Conservation (phyloP, 2,329 filamentous ascomycete species). For the Emergomyces orientalis region DNA sequence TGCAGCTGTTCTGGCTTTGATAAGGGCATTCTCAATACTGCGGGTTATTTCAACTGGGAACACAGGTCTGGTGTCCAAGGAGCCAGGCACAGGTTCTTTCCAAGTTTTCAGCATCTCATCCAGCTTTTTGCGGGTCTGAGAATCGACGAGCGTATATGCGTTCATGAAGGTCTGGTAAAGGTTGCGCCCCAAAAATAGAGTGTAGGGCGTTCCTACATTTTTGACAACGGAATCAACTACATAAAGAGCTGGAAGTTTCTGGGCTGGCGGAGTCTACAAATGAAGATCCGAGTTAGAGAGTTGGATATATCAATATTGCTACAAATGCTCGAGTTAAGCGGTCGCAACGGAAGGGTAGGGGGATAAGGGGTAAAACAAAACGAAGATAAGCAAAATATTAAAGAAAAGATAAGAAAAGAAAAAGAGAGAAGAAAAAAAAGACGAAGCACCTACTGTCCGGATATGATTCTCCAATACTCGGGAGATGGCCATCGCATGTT, state of each 20-base stretch:
- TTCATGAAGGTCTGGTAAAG: conserved; percentile 95
- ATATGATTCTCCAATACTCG: conserved; percentile 88
- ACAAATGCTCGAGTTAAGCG: conserved; percentile 1
- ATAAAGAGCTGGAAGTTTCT: conserved; percentile 92
- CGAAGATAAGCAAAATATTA: conserved; percentile 2
- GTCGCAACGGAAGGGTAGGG: not conserved
- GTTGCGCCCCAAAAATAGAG: conserved; percentile 83
- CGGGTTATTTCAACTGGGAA: conserved; percentile 79
- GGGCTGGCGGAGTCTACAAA: conserved; percentile 68
- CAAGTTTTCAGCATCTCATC: conserved; percentile 97
- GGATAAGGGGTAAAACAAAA: conserved; percentile 15
- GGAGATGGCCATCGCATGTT: conserved; percentile 88
- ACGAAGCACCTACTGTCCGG: conserved; percentile 63
- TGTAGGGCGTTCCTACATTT: conserved; percentile 96
- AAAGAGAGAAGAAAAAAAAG: conserved; percentile 9
- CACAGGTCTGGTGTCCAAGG: conserved; percentile 83
- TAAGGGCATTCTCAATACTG: conserved; percentile 87
- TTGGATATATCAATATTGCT: conserved; percentile 10
- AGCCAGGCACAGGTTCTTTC: conserved; percentile 93
- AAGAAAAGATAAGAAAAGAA: conserved; percentile 13
- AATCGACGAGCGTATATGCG: conserved; percentile 82
- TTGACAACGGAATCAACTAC: conserved; percentile 97
- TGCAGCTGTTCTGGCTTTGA: conserved; percentile 62
- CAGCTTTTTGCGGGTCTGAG: conserved; percentile 74
- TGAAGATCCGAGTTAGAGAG: conserved; percentile 27